phyloP scores from a whole-genome alignment of 2,329 filamentous ascomycete species.

The Aspergillus sp. region DNA sequence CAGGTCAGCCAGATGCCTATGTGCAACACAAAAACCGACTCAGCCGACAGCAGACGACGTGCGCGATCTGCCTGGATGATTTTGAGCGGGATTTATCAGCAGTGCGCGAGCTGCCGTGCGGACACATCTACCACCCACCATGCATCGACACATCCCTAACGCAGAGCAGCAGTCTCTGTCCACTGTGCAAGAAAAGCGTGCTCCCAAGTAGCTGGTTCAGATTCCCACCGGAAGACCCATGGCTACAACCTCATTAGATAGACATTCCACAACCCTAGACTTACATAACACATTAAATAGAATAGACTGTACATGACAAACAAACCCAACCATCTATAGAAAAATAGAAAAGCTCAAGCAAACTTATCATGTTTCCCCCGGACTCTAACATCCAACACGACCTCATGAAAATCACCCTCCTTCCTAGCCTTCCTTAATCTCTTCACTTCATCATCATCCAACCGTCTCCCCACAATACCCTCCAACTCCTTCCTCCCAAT shows the following conservation, averaged over 20 bases:
- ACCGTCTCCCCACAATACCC: slow-evolving; percentile 70
- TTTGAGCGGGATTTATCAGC: slow-evolving; percentile 70
- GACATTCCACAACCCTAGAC: too few relatives aligned
- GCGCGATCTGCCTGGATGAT: slow-evolving; percentile 86
- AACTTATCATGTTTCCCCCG: slow-evolving; percentile 25
- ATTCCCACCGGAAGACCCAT: background rate
- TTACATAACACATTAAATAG: background rate
- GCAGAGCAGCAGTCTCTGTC: slow-evolving; percentile 81
- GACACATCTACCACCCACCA: slow-evolving; percentile 89
- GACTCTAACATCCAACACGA: slow-evolving; percentile 23
- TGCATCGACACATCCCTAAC: slow-evolving; percentile 86
- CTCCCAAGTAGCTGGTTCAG: slow-evolving; percentile 55
- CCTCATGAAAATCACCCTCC: slow-evolving; percentile 59
- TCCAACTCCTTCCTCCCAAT: slow-evolving; percentile 85
- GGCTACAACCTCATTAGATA: background rate
- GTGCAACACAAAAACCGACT: slow-evolving; percentile 25
- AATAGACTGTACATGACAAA: background rate
- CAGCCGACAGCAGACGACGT: slow-evolving; percentile 72
- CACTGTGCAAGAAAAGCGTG: slow-evolving; percentile 83
- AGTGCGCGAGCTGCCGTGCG: slow-evolving; percentile 83
- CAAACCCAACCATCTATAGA: background rate
- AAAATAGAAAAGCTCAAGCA: slow-evolving; percentile 15
- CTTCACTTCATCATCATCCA: slow-evolving; percentile 85
- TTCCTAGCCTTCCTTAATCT: slow-evolving; percentile 77
- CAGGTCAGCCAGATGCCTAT: background rate